Evolutionary conservation across 805 yeast genomes (phyloP).

Genomic region (Zygosaccharomyces gambellarensis): DNA sequence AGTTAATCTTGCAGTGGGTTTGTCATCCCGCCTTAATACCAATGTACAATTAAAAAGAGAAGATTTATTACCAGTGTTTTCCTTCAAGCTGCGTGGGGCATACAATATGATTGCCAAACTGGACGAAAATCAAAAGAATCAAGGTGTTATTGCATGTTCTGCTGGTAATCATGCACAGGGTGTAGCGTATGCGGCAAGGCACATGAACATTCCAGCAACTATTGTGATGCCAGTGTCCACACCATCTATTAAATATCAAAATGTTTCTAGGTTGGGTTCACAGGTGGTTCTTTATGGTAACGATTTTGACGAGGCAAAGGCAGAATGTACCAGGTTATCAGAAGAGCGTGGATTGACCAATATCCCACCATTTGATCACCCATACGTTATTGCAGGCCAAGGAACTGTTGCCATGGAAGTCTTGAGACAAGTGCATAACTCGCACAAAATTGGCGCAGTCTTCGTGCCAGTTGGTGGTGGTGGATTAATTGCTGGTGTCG

Average conservation of each 20-base stretch:
- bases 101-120: constrained; percentile 93
- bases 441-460: constrained; percentile 71
- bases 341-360: constrained; percentile 70
- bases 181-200: constrained; percentile 86
- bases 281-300: constrained; percentile 91
- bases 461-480: constrained; percentile 97
- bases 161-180: constrained; percentile 99
- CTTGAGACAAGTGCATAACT: constrained; percentile 69
- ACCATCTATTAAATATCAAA: constrained; percentile 88
- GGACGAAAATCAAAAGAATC: constrained; percentile 49
- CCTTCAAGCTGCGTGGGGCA: constrained; percentile 96
- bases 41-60: constrained; percentile 82
- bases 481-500: constrained; percentile 88
- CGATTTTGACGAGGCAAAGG: constrained; percentile 92
- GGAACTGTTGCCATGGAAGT: constrained; percentile 96
- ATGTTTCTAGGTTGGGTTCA: constrained; percentile 88
- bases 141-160: constrained; percentile 95
- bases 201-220: constrained; percentile 84
- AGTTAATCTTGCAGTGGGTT: constrained; percentile 63
- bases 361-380: constrained; percentile 98
- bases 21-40: constrained; percentile 71
- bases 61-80: constrained; percentile 89
- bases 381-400: constrained; percentile 97
- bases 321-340: constrained; percentile 73
- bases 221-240: constrained; percentile 98